phyloP scores from a whole-genome alignment of 2,329 filamentous ascomycete genomes.

The Diplodia mutila region DNA sequence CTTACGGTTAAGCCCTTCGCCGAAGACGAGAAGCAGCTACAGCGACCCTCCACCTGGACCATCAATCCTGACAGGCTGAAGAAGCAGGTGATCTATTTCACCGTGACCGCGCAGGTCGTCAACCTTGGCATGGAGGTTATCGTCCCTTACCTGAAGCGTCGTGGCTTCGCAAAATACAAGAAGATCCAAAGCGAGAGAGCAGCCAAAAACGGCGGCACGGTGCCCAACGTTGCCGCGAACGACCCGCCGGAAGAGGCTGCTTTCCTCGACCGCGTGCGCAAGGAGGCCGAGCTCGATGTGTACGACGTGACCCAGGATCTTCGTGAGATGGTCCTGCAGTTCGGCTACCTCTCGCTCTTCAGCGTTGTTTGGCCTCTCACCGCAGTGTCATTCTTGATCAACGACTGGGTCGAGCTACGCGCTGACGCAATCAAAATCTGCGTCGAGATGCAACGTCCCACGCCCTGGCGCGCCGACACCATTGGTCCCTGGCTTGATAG shows the following conservation, averaged over 20 bases:
- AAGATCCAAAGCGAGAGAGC: conserved; percentile 66
- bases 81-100: conserved; percentile 94
- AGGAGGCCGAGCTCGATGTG: conserved; percentile 77
- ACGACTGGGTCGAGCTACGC: conserved; percentile 95
- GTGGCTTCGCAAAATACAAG: conserved; percentile 77
- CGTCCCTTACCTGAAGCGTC: conserved; percentile 82
- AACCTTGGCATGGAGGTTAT: conserved; percentile 84
- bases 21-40: conserved; percentile 72
- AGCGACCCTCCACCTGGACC: conserved; percentile 61
- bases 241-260: conserved; percentile 77
- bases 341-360: conserved; percentile 87
- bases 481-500: conserved; percentile 92
- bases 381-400: conserved; percentile 82
- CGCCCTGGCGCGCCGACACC: conserved; percentile 86
- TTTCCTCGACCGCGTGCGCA: conserved; percentile 80
- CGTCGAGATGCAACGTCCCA: conserved; percentile 83
- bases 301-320: conserved; percentile 93
- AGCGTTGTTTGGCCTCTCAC: conserved; percentile 96
- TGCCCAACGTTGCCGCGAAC: conserved; percentile 55
- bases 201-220: conserved; percentile 58
- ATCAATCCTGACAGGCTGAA: conserved; percentile 83
- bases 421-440: conserved; percentile 95
- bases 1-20: conserved; percentile 74
- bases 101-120: conserved; percentile 89
- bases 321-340: conserved; percentile 90